Conservation (phyloP, 768 basidiomycete genomes). For the Calocybe gangraenosa region DNA sequence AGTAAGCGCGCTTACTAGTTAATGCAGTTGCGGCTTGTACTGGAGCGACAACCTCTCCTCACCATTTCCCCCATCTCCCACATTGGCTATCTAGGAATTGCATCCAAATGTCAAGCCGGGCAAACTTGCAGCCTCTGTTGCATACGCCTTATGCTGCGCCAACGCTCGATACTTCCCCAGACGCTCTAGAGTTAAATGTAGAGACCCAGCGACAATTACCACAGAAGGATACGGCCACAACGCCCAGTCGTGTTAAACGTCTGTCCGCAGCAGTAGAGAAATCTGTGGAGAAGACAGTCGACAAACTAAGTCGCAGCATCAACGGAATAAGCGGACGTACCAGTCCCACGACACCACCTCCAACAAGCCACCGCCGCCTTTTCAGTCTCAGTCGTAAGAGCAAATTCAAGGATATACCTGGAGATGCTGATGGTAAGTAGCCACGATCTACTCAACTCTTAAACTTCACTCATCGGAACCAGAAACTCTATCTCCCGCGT, state of each 20-base stretch:
- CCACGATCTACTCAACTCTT: conserved; percentile 1
- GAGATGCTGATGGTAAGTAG: conserved; percentile 26
- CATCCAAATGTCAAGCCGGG: conserved; percentile 21
- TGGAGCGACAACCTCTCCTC: not conserved
- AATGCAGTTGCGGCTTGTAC: not conserved
- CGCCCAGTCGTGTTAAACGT: conserved; percentile 48
- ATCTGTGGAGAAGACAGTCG: conserved; percentile 52
- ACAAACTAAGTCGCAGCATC: conserved; percentile 60
- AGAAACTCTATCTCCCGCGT: conserved; percentile 22
- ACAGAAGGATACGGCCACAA: conserved; percentile 24
- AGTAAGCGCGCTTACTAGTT: not conserved
- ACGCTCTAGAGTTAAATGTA: conserved; percentile 24
- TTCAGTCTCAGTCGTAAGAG: conserved; percentile 54
- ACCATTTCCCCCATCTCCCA: conserved; percentile 5
- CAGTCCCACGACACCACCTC: conserved; percentile 26
- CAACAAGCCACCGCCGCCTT: conserved; percentile 42
- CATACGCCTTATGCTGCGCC: conserved; percentile 20
- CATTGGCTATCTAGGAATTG: conserved; percentile 6
- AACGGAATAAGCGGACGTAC: conserved; percentile 31
- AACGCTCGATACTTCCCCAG: conserved; percentile 28
- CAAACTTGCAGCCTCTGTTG: conserved; percentile 19
- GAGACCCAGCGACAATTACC: conserved; percentile 23
- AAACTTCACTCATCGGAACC: conserved; percentile 5
- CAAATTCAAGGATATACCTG: conserved; percentile 40
- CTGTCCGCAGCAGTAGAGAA: conserved; percentile 44